Base-by-base conservation (phyloP, 2,329 filamentous ascomycete species). In the Fusarium sublunatum region DNA sequence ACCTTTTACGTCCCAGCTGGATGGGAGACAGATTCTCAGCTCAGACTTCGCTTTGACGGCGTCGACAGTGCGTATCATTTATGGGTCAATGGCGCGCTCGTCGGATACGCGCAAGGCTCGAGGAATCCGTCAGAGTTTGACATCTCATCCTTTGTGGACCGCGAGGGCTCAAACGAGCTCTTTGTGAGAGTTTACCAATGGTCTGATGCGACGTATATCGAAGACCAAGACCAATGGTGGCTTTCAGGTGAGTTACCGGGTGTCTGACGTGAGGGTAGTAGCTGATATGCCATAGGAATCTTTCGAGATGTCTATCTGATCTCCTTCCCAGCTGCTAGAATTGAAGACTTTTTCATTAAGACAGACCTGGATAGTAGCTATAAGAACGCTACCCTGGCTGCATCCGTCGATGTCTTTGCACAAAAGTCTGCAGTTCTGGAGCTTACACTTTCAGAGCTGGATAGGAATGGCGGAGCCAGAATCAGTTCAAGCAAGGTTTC, bases 161-260 rank as follows among this genome's bases (percentile, higher is more conserved):
- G 73, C 74, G 5, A 77, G 67, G 4, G 71, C 75, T 32, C 64
- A 69, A 90, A 90, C 59, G 80, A 80, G 38, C 70, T 91, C 1
- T 80, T 83, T 9, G 86, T 91, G 1, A 79, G 83, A n/a, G 89
- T 91, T 0, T 91, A 91, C 61, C 87, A 91, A 69, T 90, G 85
- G 79, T 90, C 82, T 10, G 88, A 90, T 64, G 88, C 86, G 2
- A 85, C 84, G 0, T 91, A 91, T 65, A 87, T 91, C 31, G 88
- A 91, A 71, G 87, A 90, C 51, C 86, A 88, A 66, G 87, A 90
- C 70, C 86, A 89, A 69, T 90, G 88, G 88, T 87, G 86, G 84
- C 74, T 89, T 6, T 87, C 84, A 22, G 79, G 84, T 88, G n/a
- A 78, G 81, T 42, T 19, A 83, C 83, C 0, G 69, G 82, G 4